Conservation (phyloP, 2,329 filamentous ascomycete species). For the Trichoderma pleuroti region DNA sequence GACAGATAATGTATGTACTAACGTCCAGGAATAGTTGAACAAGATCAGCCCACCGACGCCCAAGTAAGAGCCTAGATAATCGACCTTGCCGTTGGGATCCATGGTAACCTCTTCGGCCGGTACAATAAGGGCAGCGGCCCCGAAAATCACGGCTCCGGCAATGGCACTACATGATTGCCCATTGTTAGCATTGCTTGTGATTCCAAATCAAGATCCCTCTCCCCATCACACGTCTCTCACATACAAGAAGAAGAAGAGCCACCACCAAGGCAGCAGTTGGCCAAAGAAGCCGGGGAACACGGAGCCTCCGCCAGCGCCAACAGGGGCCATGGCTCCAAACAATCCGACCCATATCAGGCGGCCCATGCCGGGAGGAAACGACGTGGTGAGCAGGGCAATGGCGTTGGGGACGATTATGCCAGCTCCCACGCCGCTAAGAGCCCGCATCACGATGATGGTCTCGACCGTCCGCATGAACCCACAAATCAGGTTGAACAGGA, state of each 20-base stretch:
- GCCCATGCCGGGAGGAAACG: background rate
- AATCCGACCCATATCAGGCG: conserved; percentile 5
- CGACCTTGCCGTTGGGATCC: conserved; percentile 9
- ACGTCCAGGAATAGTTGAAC: conserved; percentile 14
- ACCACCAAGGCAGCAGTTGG: conserved; percentile 14
- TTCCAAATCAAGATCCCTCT: background rate
- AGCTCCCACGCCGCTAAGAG: conserved; percentile 7
- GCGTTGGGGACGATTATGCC: conserved; percentile 14
- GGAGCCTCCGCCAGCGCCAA: background rate
- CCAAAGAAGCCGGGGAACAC: conserved; percentile 11
- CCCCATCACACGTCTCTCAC: background rate
- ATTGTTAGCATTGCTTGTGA: background rate
- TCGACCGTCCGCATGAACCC: conserved; percentile 7
- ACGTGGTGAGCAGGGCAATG: conserved; percentile 6
- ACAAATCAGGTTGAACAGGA: background rate
- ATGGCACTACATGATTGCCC: background rate
- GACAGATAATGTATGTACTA: background rate
- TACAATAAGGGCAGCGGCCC: background rate
- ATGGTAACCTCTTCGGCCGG: conserved; percentile 6
- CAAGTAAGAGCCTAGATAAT: conserved; percentile 5
- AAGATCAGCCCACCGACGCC: conserved; percentile 3
- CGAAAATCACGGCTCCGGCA: background rate
- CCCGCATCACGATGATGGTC: conserved; percentile 7
- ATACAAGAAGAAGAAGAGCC: conserved; percentile 16
- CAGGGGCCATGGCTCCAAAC: conserved; percentile 12